phyloP scores from a whole-genome alignment of 176 grass and related monocot species.

The Pharus latifolius region DNA sequence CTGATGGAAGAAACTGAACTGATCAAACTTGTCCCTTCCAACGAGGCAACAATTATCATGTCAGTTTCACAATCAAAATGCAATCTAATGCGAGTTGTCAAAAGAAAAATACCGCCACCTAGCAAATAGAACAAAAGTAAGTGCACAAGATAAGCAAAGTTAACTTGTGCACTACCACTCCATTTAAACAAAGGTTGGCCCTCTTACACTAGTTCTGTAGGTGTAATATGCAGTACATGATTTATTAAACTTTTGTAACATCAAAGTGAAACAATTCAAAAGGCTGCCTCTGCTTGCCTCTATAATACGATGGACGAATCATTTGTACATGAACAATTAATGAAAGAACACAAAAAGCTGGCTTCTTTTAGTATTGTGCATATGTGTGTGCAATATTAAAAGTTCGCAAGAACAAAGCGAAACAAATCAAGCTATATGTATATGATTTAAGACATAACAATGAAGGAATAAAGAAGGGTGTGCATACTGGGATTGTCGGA shows the following conservation, averaged over 20 bases:
- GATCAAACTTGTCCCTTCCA: not conserved
- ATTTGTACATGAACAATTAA: conserved; percentile 4
- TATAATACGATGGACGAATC: not conserved
- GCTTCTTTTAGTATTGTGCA: not conserved
- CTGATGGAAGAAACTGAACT: not conserved
- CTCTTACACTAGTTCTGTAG: not conserved
- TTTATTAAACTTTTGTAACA: not conserved
- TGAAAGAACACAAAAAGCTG: not conserved
- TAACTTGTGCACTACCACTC: not conserved
- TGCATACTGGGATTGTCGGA: conserved; percentile 77
- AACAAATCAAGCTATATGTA: not conserved
- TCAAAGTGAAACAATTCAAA: not conserved
- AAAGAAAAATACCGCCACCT: not conserved
- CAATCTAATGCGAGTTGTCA: not conserved
- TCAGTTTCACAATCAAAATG: not conserved
- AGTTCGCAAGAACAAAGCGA: not conserved
- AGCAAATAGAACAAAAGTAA: not conserved
- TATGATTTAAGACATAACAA: not conserved
- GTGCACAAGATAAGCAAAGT: not conserved
- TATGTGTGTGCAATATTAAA: not conserved
- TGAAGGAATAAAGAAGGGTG: not conserved
- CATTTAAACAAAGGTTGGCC: not conserved
- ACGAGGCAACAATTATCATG: not conserved
- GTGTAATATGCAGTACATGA: not conserved
- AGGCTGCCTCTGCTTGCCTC: not conserved